Conservation (phyloP, 2,329 filamentous ascomycete species). For the Epichloe gansuensis region DNA sequence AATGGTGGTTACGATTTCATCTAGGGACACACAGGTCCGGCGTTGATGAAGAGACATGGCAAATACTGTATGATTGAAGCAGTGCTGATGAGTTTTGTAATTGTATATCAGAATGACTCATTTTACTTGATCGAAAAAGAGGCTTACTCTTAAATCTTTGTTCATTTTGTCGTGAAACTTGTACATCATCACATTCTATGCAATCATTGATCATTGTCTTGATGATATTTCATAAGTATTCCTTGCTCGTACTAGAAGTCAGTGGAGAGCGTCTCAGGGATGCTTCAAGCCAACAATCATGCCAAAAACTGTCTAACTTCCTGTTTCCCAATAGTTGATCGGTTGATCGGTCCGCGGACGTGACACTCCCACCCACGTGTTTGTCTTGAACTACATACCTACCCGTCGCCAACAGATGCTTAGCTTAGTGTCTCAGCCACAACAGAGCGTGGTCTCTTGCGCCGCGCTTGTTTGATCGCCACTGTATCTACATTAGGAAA, state of each 20-base stretch:
- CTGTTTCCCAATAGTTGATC: too few relatives aligned
- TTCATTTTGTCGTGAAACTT: neutral
- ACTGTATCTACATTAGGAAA: neutral
- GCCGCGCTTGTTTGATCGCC: slow-evolving; percentile 21
- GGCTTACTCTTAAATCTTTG: too few relatives aligned
- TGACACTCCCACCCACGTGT: neutral
- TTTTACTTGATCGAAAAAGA: neutral
- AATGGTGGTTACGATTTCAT: neutral
- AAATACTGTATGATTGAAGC: neutral
- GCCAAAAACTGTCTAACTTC: too few relatives aligned
- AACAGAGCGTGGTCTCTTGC: slow-evolving; percentile 29
- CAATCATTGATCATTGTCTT: too few relatives aligned
- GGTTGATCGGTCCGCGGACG: neutral
- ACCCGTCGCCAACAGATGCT: neutral
- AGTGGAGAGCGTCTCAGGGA: too few relatives aligned
- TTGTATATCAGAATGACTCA: neutral
- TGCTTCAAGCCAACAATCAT: too few relatives aligned
- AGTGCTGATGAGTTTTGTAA: slow-evolving; percentile 1
- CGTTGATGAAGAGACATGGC: neutral
- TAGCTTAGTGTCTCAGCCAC: slow-evolving; percentile 17
- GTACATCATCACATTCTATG: neutral
- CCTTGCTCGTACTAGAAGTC: too few relatives aligned
- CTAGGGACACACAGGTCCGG: neutral
- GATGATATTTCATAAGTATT: too few relatives aligned
- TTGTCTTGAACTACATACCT: too few relatives aligned